A percentile compares a stretch with the other conserved stretches of the same genome.
These are phyloP conservation scores for Plasmodium malariae DNA, from an alignment of 169 alveolate genomes.

Conservation along the genomic window DNA sequence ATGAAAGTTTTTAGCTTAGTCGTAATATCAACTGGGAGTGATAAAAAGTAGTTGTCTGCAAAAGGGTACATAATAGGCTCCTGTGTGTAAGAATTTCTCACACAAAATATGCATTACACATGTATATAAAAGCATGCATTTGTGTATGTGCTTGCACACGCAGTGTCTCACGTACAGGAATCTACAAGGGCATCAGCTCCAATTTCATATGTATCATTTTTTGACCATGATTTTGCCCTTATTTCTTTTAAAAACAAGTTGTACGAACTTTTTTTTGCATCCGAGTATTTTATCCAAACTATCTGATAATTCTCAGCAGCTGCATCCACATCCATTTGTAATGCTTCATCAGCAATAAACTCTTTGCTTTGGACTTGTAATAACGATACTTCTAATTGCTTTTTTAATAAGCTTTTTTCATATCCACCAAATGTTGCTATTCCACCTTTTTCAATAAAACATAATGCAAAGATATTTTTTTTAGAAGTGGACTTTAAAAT, in stretches of 20 bases:
- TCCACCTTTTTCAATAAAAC: constrained; percentile 45
- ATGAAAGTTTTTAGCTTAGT: constrained; percentile 23
- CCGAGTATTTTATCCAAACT: constrained; percentile 20
- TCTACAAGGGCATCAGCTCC: constrained; percentile 17
- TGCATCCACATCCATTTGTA: neutral
- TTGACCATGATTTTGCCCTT: neutral
- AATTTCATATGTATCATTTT: neutral
- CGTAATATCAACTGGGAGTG: constrained; percentile 33
- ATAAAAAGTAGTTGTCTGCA: constrained; percentile 43
- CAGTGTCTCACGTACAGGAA: constrained; percentile 22
- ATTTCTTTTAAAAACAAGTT: constrained; percentile 9
- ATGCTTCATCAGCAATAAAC: neutral
- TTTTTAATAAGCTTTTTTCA: constrained; percentile 2
- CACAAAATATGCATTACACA: neutral
- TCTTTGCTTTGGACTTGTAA: neutral
- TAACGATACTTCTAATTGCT: neutral
- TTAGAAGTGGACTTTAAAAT: constrained; percentile 27
- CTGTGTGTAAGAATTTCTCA: too few species aligned
- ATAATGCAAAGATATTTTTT: constrained; percentile 41
- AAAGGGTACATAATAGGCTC: neutral
- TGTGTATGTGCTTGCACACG: neutral
- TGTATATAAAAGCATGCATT: neutral
- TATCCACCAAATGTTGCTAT: constrained; percentile 49
- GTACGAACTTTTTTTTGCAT: neutral
- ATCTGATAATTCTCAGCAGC: neutral